phyloP scores from a whole-genome alignment of 257 asterid genomes.

The Gynochthodes officinalis region DNA sequence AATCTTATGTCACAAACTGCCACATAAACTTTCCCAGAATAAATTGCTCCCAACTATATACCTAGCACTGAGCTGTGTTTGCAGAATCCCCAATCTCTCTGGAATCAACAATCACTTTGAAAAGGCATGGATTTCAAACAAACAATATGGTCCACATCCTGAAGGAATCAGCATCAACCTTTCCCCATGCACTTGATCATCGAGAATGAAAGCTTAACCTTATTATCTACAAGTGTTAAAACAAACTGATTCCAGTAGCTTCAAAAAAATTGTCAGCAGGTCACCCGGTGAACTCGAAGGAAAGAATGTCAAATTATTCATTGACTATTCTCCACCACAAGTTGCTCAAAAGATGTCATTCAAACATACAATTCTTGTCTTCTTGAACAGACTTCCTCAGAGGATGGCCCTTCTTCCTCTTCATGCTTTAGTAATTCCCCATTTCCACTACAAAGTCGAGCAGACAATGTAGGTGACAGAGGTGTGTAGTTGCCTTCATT shows the following conservation, averaged over 20 bases:
- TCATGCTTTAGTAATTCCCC: constrained; percentile 43
- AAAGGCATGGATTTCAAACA: neutral
- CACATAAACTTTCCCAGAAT: neutral
- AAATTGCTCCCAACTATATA: neutral
- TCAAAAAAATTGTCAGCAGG: neutral
- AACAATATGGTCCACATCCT: neutral
- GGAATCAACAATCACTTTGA: neutral
- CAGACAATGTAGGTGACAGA: constrained; percentile 61
- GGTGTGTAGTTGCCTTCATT: constrained; percentile 55
- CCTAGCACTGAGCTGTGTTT: neutral
- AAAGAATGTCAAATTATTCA: neutral
- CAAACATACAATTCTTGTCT: constrained; percentile 33
- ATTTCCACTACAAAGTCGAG: constrained; percentile 49
- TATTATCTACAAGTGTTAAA: neutral
- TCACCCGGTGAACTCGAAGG: constrained; percentile 3
- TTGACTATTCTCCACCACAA: neutral
- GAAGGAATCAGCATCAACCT: neutral
- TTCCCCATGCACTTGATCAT: neutral
- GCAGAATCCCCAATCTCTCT: neutral
- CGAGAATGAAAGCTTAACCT: neutral
- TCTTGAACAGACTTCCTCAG: constrained; percentile 33
- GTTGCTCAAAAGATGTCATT: neutral
- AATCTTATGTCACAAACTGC: neutral
- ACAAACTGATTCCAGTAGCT: neutral
- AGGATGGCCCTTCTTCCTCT: constrained; percentile 37